phyloP scores from a whole-genome alignment of 495 filamentous ascomycete genomes.

The Wilcoxina mikolae region DNA sequence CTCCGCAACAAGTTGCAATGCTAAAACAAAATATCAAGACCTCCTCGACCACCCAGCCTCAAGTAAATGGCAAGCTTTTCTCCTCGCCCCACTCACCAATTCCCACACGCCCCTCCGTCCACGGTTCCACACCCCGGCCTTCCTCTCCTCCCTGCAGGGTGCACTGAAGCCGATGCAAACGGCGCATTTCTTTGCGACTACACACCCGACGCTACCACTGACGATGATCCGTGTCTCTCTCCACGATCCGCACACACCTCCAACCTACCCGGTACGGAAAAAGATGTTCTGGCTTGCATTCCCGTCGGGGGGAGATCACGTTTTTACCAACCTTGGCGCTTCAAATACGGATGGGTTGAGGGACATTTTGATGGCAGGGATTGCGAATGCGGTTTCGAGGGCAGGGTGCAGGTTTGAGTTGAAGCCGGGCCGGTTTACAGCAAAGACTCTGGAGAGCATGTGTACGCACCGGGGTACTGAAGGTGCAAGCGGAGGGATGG shows the following conservation, averaged over 20 bases:
- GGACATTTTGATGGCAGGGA: conserved; percentile 52
- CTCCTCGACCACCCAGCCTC: conserved; percentile 60
- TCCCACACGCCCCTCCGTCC: conserved; percentile 39
- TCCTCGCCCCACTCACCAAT: conserved; percentile 34
- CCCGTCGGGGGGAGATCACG: conserved; percentile 50
- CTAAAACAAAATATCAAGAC: conserved; percentile 27
- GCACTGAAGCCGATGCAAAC: conserved; percentile 61
- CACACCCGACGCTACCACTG: conserved; percentile 46
- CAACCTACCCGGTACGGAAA: conserved; percentile 36
- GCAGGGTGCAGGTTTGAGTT: conserved; percentile 54
- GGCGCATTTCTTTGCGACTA: conserved; percentile 61
- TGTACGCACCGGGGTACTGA: conserved; percentile 50
- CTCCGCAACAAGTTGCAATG: neutral
- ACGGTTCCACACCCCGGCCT: conserved; percentile 59
- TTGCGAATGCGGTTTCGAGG: conserved; percentile 62
- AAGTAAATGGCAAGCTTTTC: conserved; percentile 62
- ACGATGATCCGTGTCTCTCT: conserved; percentile 62
- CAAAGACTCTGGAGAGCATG: conserved; percentile 52
- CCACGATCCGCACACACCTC: conserved; percentile 39
- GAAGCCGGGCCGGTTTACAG: conserved; percentile 47
- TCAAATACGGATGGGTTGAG: conserved; percentile 49
- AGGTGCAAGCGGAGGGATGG: conserved; percentile 45
- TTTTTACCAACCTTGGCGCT: conserved; percentile 52
- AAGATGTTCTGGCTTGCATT: conserved; percentile 54
- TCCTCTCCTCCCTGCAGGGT: conserved; percentile 54